Evolutionary conservation across 2,329 filamentous ascomycete genomes (phyloP), one percentile per base, ranked within the genome.

Genomic region (Byssoonygena ceratinophila): DNA sequence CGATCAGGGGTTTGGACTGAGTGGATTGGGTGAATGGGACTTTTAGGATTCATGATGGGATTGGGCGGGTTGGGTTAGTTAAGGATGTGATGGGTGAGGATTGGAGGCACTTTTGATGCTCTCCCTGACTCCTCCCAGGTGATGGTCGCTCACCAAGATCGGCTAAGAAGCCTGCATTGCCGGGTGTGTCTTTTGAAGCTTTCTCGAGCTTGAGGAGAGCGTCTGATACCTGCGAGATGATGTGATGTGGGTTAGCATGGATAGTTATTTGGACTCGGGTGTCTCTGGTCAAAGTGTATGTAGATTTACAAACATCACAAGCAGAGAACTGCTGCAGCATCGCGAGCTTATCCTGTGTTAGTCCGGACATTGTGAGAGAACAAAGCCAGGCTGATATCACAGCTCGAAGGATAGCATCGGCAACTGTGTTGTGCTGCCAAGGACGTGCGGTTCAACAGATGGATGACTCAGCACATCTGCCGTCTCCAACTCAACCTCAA

Each of bases 131-230:
- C n/a, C n/a, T n/a, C n/a, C n/a, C n/a, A n/a, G n/a, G n/a, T n/a
- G n/a, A n/a, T n/a, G n/a, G n/a, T n/a, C n/a, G 25, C 64, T 59
- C 64, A 81, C 78, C 63, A 49, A 82, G 72, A 63, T 87, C 83
- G 34, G 80, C 71, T 34, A 89, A 68, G 63, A 81, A 82, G 51
- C 85, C 85, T 23, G 81, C 83, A 44, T 78, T 76, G 9, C 81
- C 75, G 7, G 83, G 76, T 18, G 59, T 55, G 9, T 67, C 68
- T 23, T 61, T 51, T 4, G 63, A 58, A 3, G 60, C 56, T 43
- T 68, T 68, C 54, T 83, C 77, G 45, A 89, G 74, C 61, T 83
- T 85, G 52, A 87, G 74, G 1, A 89, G 75, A 4, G 83, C 84
- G 65, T 89, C 85, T 9, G 84, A 85, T 55, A 87, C 72, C 74